phyloP scores from a whole-genome alignment of 2,329 filamentous ascomycete species.

The Pseudogymnoascus sp. region DNA sequence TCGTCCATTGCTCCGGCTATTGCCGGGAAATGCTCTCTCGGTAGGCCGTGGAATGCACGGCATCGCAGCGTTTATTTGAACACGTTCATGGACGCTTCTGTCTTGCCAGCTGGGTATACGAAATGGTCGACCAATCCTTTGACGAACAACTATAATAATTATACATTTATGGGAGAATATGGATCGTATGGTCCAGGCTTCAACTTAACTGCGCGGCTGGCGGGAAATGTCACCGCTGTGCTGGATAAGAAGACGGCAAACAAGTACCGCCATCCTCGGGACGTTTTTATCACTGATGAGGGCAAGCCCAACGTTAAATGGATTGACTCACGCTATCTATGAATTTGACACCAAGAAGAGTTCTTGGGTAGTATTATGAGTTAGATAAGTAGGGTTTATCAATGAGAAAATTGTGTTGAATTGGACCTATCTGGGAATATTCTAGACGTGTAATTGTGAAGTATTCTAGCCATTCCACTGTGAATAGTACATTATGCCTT shows the following conservation, averaged over 20 bases:
- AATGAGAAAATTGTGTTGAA: background rate
- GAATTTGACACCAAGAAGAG: background rate
- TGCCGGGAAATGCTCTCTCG: conserved; percentile 41
- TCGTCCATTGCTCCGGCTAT: conserved; percentile 30
- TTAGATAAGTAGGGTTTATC: background rate
- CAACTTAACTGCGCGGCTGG: conserved; percentile 33
- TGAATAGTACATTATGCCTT: background rate
- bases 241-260: conserved; percentile 32
- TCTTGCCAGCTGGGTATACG: conserved; percentile 43
- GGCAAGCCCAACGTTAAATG: conserved; percentile 39
- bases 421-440: background rate
- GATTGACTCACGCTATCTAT: conserved; percentile 34
- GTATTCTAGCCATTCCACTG: background rate
- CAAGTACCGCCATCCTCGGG: conserved; percentile 32
- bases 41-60: conserved; percentile 46
- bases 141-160: conserved; percentile 25
- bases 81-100: conserved; percentile 43
- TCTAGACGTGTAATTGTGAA: background rate
- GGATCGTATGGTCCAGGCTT: conserved; percentile 43
- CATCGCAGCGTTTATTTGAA: conserved; percentile 46
- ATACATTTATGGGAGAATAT: conserved; percentile 47
- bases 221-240: conserved; percentile 36
- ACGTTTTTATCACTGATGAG: conserved; percentile 41
- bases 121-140: conserved; percentile 34
- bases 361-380: background rate